Evolutionary conservation across 805 yeast genomes (phyloP).

Genomic region (Ogataea glucozyma): DNA sequence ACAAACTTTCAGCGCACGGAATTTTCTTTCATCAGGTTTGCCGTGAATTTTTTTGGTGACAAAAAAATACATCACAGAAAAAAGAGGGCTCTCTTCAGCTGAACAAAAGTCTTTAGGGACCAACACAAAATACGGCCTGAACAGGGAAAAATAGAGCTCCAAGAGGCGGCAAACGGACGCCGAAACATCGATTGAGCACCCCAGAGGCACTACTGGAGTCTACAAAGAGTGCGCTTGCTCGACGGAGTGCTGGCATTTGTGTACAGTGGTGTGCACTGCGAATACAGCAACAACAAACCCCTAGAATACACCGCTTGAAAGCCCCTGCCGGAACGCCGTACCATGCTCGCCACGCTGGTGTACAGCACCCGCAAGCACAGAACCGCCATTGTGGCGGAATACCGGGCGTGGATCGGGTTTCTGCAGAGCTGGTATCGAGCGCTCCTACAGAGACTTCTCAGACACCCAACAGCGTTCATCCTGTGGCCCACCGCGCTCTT

Average conservation of each 20-base stretch:
- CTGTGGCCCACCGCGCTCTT: constrained; percentile 50
- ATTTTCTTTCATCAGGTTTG: too few species aligned
- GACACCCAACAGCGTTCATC: constrained; percentile 44
- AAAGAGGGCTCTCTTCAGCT: constrained; percentile 2
- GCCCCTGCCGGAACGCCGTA: too few species aligned
- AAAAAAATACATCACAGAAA: not conserved
- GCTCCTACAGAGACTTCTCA: constrained; percentile 29
- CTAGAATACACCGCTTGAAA: too few species aligned
- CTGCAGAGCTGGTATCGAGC: constrained; percentile 16
- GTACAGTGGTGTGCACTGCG: not conserved
- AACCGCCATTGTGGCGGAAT: constrained; percentile 11
- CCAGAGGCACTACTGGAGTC: too few species aligned
- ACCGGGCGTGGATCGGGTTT: constrained; percentile 15
- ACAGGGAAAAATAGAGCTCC: not conserved
- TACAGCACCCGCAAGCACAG: constrained; percentile 13
- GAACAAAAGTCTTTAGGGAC: too few species aligned
- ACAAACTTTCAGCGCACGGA: too few species aligned
- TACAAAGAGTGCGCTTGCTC: too few species aligned
- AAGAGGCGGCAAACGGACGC: not conserved
- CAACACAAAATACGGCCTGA: not conserved
- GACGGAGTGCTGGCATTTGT: not conserved
- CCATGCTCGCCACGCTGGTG: constrained; percentile 10
- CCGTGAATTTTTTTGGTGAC: too few species aligned
- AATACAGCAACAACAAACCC: not conserved
- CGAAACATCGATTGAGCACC: not conserved